phyloP scores from a whole-genome alignment of 495 filamentous ascomycete species.

The Aspergillus coremiiformis region DNA sequence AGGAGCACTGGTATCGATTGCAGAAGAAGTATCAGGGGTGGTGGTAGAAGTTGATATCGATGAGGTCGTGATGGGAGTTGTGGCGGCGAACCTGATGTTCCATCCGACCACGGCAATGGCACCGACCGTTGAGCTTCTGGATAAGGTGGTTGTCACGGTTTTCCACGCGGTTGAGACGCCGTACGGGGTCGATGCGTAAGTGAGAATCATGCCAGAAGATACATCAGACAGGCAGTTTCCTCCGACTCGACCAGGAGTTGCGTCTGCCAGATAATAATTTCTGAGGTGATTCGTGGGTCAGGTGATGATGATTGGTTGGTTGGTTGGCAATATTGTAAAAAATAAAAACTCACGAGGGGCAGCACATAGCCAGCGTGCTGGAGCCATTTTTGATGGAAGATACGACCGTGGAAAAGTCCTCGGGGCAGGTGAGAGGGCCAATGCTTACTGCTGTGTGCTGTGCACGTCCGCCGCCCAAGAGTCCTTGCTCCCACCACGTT shows the following conservation, averaged over 20 bases:
- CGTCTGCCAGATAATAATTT: neutral
- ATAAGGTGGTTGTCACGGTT: neutral
- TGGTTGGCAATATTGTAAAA: neutral
- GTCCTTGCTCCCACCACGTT: slow-evolving; percentile 7
- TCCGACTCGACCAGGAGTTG: neutral
- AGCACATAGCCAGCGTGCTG: slow-evolving; percentile 4
- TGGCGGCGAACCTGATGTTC: neutral
- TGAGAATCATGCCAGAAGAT: slow-evolving; percentile 4
- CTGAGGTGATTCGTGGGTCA: neutral
- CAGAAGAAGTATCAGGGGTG: neutral
- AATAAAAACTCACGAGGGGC: neutral
- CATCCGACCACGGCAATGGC: slow-evolving; percentile 3
- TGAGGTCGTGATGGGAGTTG: neutral
- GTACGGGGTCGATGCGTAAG: slow-evolving; percentile 2
- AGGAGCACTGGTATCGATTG: neutral
- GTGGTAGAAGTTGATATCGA: neutral
- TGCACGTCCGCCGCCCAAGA: neutral
- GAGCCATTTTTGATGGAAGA: neutral
- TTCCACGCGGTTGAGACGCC: neutral
- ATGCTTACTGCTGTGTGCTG: slow-evolving; percentile 4
- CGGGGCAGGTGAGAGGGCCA: slow-evolving; percentile 3
- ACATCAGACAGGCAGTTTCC: slow-evolving; percentile 3
- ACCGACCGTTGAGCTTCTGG: neutral
- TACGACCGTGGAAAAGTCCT: neutral
- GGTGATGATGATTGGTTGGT: neutral